Base-by-base conservation (phyloP, 352 stramenopile genomes). In the Globisporangium alternatum region DNA sequence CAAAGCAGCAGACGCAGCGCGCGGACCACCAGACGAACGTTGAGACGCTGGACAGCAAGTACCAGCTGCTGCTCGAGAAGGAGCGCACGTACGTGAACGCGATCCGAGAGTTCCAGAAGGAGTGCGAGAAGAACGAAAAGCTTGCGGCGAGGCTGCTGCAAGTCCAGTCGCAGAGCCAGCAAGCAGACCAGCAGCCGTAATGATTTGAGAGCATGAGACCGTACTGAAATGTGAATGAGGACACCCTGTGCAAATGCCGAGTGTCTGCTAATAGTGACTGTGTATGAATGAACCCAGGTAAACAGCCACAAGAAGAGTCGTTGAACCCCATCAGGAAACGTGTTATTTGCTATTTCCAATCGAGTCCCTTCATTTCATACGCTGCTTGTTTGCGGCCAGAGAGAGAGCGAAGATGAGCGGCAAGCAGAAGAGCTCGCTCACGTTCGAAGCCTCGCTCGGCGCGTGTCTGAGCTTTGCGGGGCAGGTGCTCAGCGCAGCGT, bases 61-160 rank as follows among this genome's bases (percentile, higher is more conserved):
- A 91, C 45, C 83, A 95, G 51, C 56, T 95, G 31, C 66, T 91
- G 44, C 72, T 95, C 5, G 80, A 88, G 31, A 83, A 88, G 19
- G 87, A 96, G 44, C 80, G 89, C 10, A 71, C 70, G 62, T 97
- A 97, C 62, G 82, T 95, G 45, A 86, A 89, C 45, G 82, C 88
- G 10, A 90, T 97, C 22, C 84, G 84, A 2, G 80, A 94, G 39
- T 96, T 97, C 60, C 89, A 97, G 60, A 83, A 87, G 8, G 89
- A 96, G 56, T 96, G 89, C 63, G 87, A 96, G 54, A 89, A 83
- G 66, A 91, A 97, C 60, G 88, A 96, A 33, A 78, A 79, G 13
- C 70, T 96, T 12, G 48, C 35, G 12, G 52, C 59, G 7, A 72
- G 70, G 25, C 37, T 82, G 5, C 28, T n/a, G 28, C 49, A 66